Conservation (phyloP, 1,139 yeast genomes). For the Suhomyces atakaporum region DNA sequence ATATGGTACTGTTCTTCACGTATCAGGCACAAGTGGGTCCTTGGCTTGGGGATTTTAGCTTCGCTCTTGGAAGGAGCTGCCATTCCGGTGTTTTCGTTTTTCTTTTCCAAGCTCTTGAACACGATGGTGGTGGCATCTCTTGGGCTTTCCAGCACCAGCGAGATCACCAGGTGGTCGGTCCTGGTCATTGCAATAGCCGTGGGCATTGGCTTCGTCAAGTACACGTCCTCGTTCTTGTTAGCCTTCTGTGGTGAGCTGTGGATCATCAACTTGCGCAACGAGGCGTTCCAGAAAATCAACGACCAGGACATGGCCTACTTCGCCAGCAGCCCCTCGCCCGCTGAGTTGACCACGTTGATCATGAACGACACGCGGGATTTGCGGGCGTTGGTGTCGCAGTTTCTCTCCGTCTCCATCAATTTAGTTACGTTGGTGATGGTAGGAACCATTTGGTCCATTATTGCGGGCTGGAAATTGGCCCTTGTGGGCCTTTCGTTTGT, state of each 20-base stretch:
- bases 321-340: slow-evolving; percentile 41
- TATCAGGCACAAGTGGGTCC: slow-evolving; percentile 34
- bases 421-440: slow-evolving; percentile 54
- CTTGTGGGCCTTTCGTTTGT: slow-evolving; percentile 76
- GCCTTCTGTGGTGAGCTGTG: slow-evolving; percentile 68
- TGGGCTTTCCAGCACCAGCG: slow-evolving; percentile 22
- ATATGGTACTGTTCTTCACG: slow-evolving; percentile 36
- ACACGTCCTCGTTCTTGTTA: slow-evolving; percentile 51
- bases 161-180: slow-evolving; percentile 65
- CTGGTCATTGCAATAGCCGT: slow-evolving; percentile 61
- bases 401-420: slow-evolving; percentile 55
- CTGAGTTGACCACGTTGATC: slow-evolving; percentile 65
- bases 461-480: slow-evolving; percentile 84
- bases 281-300: slow-evolving; percentile 50
- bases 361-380: slow-evolving; percentile 83
- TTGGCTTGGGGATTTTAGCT: slow-evolving; percentile 53
- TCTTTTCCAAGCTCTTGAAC: slow-evolving; percentile 66
- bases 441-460: slow-evolving; percentile 77
- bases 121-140: slow-evolving; percentile 52
- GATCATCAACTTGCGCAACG: slow-evolving; percentile 57
- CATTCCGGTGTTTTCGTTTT: slow-evolving; percentile 77
- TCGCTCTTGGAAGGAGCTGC: slow-evolving; percentile 61
- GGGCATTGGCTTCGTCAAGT: slow-evolving; percentile 59
- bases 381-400: slow-evolving; percentile 62
- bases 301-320: slow-evolving; percentile 62